These are phyloP conservation scores for Lathyrus aphaca DNA, from an alignment of 306 rosid genomes.

Conservation along the genomic window DNA sequence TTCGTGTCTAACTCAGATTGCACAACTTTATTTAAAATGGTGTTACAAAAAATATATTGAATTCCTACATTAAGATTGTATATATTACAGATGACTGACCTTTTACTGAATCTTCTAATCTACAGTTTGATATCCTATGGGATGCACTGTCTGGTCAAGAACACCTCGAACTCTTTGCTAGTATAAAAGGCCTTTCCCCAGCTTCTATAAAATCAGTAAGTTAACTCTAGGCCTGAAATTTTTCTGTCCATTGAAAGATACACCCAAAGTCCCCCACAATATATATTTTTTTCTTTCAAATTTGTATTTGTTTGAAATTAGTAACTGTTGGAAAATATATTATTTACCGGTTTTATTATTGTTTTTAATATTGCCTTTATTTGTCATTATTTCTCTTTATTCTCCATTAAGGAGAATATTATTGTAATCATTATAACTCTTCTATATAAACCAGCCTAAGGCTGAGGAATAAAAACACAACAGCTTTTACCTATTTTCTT, in stretches of 20 bases:
- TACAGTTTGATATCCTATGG: conserved; percentile 90
- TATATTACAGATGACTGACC: conserved; percentile 3
- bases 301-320: conserved; percentile 23
- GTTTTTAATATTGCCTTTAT: too few species aligned
- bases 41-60: not conserved
- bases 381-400: too few species aligned
- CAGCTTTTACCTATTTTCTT: too few species aligned
- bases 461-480: too few species aligned
- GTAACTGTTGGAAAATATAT: too few species aligned
- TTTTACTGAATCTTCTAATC: conserved; percentile 35
- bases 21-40: not conserved
- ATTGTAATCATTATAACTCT: too few species aligned
- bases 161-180: conserved; percentile 85
- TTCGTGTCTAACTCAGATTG: not conserved
- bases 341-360: too few species aligned
- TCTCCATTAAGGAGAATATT: too few species aligned
- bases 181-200: conserved; percentile 74
- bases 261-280: not conserved
- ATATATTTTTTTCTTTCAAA: conserved; percentile 25
- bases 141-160: conserved; percentile 79
- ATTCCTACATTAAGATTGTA: conserved; percentile 16
- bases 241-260: conserved; percentile 20
- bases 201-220: conserved; percentile 66
- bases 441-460: too few species aligned
- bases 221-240: conserved; percentile 31